Conservation (phyloP, 768 basidiomycete genomes). For the Saitozyma podzolica region DNA sequence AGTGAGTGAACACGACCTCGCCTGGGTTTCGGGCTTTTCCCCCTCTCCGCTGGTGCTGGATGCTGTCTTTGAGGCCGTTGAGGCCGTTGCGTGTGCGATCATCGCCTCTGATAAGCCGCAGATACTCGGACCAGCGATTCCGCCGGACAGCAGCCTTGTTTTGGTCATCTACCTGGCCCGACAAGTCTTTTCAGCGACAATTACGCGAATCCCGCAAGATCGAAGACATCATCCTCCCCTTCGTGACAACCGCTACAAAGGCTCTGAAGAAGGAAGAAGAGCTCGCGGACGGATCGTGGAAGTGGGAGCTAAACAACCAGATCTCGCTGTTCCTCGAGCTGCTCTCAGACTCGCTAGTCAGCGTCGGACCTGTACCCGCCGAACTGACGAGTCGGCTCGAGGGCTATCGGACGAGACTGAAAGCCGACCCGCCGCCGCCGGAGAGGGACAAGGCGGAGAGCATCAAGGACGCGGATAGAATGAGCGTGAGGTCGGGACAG, state of each 20-base stretch:
- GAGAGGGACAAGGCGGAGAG: not conserved
- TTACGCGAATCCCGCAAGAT: conserved; percentile 97
- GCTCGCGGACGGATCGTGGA: conserved; percentile 84
- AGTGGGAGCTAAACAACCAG: conserved; percentile 86
- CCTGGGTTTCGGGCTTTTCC: not conserved
- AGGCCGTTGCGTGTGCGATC: not conserved
- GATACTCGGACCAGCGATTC: conserved; percentile 85
- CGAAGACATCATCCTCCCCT: conserved; percentile 94
- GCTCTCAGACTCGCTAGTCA: conserved; percentile 73
- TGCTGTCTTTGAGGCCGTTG: not conserved
- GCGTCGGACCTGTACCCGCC: conserved; percentile 72
- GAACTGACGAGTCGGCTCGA: conserved; percentile 82
- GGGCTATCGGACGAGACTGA: conserved; percentile 70
- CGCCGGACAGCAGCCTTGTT: conserved; percentile 89
- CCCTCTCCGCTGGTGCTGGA: not conserved
- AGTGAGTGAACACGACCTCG: conserved; percentile 60
- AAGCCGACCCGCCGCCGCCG: conserved; percentile 64
- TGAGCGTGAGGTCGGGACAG: not conserved
- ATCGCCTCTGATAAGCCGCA: conserved; percentile 43
- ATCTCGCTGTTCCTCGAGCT: conserved; percentile 85
- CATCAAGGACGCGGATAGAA: not conserved
- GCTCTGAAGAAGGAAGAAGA: conserved; percentile 87
- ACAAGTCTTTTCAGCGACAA: conserved; percentile 78
- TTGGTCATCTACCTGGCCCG: conserved; percentile 77
- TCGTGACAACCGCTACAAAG: conserved; percentile 84